Base-by-base conservation (phyloP, 2,329 filamentous ascomycete species). In the Monosporascus sp. region DNA sequence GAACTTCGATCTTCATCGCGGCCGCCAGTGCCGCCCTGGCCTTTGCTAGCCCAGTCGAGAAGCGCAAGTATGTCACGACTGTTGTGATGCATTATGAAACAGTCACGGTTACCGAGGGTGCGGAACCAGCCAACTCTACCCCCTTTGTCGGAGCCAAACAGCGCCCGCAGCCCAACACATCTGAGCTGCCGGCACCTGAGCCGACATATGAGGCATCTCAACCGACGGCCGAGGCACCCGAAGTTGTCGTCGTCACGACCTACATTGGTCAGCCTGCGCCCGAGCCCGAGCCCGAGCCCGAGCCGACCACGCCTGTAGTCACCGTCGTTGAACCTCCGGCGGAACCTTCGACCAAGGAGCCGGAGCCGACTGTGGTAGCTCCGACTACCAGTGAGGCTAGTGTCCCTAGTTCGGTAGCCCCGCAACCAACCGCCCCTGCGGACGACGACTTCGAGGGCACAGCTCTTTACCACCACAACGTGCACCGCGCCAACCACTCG, bases 401-500 rank as follows among this genome's bases (percentile, higher is more conserved):
- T 43, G 48, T 37, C 22, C 46, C 24, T 26, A 48, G 17, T 24
- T 35, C 48, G 26, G 43, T 52, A 17, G 59, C 53, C 51, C 50
- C 35, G 51, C 57, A 26, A 35, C 37, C 58, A 49, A 45, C 37
- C 20, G 52, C 48, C 37, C 45, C 56, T 44, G 56, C 57, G 26
- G 70, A 72, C 58, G 48, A 55, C 24, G 59, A 70, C 51, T 72
- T 76, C 54, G 37, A 63, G 53, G 68, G 68, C 52, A 67, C 72
- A 15, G 78, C 79, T 49, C 63, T 93, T 49, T 77, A 85, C 63
- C 83, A 89, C 68, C 94, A 97, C 85, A 97, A 97, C 75, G 65
- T 87, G 51, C 89, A 94, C 74, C 92, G 94, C 58, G 70, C 78
- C 66, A 95, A 94, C 76, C 91, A 97, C 80, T 87, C 86, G 18